Percentiles rank a stretch among this genome's conserved stretches.
phyloP scores from a whole-genome alignment of 2,329 filamentous ascomycete species.

The Hymenoscyphus fructigenus region DNA sequence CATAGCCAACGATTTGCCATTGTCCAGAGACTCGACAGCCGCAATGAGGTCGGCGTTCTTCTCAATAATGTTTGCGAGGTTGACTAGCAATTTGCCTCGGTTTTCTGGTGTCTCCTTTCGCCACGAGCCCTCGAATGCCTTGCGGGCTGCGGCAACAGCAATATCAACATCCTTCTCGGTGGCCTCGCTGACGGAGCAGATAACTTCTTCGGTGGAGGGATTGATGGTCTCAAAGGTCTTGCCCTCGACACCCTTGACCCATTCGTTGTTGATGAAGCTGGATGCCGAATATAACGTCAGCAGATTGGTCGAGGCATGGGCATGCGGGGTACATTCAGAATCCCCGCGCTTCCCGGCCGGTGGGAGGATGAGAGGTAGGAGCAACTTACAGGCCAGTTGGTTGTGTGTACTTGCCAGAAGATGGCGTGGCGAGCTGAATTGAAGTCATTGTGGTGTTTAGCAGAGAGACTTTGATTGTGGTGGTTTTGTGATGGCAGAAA shows the following conservation, averaged over 20 bases:
- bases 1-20: conserved; percentile 78
- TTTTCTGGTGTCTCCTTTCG: conserved; percentile 64
- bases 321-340: conserved; percentile 20
- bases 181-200: conserved; percentile 79
- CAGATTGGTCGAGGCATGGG: too few species aligned
- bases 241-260: conserved; percentile 78
- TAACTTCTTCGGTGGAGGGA: conserved; percentile 80
- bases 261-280: conserved; percentile 85
- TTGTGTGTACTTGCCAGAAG: conserved; percentile 37
- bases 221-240: conserved; percentile 93
- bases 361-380: background rate
- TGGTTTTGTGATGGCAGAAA: background rate
- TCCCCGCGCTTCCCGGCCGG: background rate
- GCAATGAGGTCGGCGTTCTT: conserved; percentile 75
- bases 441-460: conserved; percentile 29
- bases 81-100: conserved; percentile 68
- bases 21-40: conserved; percentile 82
- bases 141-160: conserved; percentile 81
- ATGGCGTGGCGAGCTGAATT: conserved; percentile 32
- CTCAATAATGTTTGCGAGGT: conserved; percentile 79
- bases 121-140: conserved; percentile 79
- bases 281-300: background rate
- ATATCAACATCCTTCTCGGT: conserved; percentile 82
- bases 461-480: background rate
- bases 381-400: conserved; percentile 44